phyloP scores from a whole-genome alignment of 2,329 filamentous ascomycete species.

The Aspergillus caelatus region DNA sequence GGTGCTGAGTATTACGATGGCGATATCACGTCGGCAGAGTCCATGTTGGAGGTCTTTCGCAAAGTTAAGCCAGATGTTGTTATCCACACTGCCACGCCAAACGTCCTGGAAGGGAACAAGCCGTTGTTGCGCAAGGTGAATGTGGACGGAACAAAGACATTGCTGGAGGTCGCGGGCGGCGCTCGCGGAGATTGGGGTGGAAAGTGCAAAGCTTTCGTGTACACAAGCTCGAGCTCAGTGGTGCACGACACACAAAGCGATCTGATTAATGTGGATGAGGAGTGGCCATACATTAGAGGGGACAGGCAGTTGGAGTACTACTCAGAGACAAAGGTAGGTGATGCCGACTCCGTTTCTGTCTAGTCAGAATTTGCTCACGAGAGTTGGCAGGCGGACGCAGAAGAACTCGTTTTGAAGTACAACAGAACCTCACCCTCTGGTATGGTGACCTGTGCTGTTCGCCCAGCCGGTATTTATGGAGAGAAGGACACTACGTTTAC shows the following conservation, averaged over 20 bases:
- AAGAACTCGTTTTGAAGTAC: conserved; percentile 75
- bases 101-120: conserved; percentile 54
- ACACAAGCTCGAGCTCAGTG: conserved; percentile 87
- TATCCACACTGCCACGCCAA: conserved; percentile 84
- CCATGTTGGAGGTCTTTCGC: conserved; percentile 65
- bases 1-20: conserved; percentile 71
- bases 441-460: conserved; percentile 78
- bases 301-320: conserved; percentile 77
- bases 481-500: conserved; percentile 81
- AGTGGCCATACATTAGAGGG: conserved; percentile 74
- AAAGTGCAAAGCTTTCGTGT: conserved; percentile 73
- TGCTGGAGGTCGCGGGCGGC: conserved; percentile 70
- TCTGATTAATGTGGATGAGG: conserved; percentile 82
- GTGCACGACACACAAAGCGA: conserved; percentile 79
- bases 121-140: conserved; percentile 79
- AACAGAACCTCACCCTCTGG: conserved; percentile 62
- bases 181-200: conserved; percentile 64
- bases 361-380: neutral
- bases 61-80: conserved; percentile 76
- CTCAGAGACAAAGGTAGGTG: conserved; percentile 78
- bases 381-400: conserved; percentile 68
- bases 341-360: neutral
- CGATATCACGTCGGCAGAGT: conserved; percentile 71
- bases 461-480: conserved; percentile 87
- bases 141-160: conserved; percentile 77